Evolutionary conservation across 1,284 basidiomycete genomes (phyloP), one percentile per base, ranked within the genome.

Genomic region (Irpex rosettiformis): DNA sequence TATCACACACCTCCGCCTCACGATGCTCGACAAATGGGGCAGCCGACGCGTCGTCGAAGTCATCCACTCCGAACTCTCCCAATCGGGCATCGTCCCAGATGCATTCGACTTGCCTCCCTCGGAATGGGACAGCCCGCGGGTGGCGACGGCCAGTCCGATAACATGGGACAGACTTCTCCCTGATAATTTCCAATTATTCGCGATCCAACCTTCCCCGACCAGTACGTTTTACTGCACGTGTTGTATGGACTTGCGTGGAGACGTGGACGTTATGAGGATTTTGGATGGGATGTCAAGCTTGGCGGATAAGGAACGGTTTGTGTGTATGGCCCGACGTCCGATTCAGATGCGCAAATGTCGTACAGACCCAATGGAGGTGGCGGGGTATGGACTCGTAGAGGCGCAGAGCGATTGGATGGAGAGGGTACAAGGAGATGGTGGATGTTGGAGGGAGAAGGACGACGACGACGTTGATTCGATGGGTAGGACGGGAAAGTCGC

Each of bases 21-120:
- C 70, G 8, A 68, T 70, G 53, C 66, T 71, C 8, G 66, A 68
- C 51, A 62, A 67, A 55, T 66, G 67, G 67, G 63, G 63, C 11
- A 61, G 60, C 53, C 58, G 53, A 43, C 62, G 62, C 13, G 58
- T 65, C 8, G 64, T 63, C 7, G 64, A 65, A 55, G 60, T 67
- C 29, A 30, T 71, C 1, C 69, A 68, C 57, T 65, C 68, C 3
- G 70, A 71, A 59, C 66, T 67, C 52, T 64, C 66, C 3, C 66
- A 61, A 28, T 63, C 59, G 28, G 65, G 64, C 10, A 62, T 66
- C 53, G 66, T 65, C 16, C 52, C 61, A 3, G 54, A 53, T 1
- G 48, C 58, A 2, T 61, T 70, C 52, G 57, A 59, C 16, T 55
- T 66, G 2, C 43, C 60, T 0, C 55, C 61, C 2, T 58, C 64